Evolutionary conservation across 2,329 filamentous ascomycete species (phyloP).

Genomic region (Aspergillus nomiae): DNA sequence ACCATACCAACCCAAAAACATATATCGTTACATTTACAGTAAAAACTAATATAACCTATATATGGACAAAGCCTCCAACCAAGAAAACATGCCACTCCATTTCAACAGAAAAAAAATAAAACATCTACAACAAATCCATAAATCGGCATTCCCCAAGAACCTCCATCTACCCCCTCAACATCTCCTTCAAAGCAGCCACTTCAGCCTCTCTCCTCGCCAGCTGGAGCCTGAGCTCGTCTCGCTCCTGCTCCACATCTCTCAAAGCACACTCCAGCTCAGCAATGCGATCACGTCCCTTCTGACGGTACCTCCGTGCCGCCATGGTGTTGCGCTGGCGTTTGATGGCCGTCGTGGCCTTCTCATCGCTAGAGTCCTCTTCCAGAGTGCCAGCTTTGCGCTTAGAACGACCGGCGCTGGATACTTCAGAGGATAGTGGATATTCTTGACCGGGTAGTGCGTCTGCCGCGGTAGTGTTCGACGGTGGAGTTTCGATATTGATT

Average conservation of each 20-base stretch:
- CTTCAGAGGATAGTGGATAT: not conserved
- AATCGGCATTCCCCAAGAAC: not conserved
- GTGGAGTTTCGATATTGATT: not conserved
- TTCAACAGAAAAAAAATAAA: no score
- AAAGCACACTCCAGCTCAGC: not conserved
- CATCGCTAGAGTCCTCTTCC: not conserved
- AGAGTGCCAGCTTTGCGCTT: not conserved
- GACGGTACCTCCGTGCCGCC: not conserved
- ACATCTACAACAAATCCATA: no score
- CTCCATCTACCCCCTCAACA: not conserved
- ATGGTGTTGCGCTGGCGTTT: not conserved
- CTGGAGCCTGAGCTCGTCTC: not conserved
- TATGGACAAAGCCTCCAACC: not conserved
- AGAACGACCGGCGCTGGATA: not conserved
- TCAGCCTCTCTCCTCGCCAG: not conserved
- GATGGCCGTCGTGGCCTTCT: not conserved
- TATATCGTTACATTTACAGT: no score
- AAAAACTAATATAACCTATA: no score
- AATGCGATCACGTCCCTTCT: not conserved
- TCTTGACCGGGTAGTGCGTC: not conserved
- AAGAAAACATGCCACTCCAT: not conserved
- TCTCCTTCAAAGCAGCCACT: not conserved
- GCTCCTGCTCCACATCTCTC: not conserved
- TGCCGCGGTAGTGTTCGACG: not conserved
- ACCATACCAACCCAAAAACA: no score